Percentiles rank a stretch among this genome's conserved stretches.
phyloP scores from a whole-genome alignment of 208 protist species.

The Acanthamoeba castellanii region DNA sequence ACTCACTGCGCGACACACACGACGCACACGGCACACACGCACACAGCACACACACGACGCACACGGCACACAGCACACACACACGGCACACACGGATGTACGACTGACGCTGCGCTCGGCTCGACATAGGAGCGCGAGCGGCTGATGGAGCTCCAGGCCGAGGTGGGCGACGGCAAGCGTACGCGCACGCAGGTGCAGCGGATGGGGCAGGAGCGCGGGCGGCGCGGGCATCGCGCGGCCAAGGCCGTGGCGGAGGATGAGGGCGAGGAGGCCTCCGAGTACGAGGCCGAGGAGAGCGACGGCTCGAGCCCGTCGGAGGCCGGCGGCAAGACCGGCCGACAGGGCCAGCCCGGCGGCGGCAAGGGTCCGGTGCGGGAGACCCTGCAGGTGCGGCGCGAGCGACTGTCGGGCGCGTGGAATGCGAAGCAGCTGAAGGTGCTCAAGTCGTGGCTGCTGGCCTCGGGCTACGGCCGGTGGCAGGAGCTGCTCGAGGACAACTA shows the following conservation, averaged over 20 bases:
- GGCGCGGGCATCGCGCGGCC: background rate
- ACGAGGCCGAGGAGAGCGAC: background rate
- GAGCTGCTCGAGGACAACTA: constrained; percentile 28
- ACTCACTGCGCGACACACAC: background rate
- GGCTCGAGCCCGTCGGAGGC: background rate
- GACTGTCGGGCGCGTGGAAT: constrained; percentile 40
- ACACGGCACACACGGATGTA: no score
- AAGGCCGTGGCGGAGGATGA: background rate
- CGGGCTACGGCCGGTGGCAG: constrained; percentile 37
- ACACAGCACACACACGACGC: no score
- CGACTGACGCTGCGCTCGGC: background rate
- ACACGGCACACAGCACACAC: no score
- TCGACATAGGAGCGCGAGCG: background rate
- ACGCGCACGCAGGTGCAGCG: constrained; percentile 14
- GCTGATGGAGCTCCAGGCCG: background rate
- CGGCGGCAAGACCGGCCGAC: background rate
- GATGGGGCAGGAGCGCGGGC: constrained; percentile 9
- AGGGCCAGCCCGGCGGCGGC: background rate
- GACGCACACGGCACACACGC: no score
- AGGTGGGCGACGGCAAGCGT: constrained; percentile 20
- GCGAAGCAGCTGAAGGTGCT: constrained; percentile 7
- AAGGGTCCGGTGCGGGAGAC: background rate
- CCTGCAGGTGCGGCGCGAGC: background rate
- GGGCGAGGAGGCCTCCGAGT: background rate
- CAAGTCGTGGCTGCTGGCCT: constrained; percentile 10